These are phyloP conservation scores for Plasmopara halstedii DNA, from an alignment of 352 stramenopile genomes.

Conservation along the genomic window DNA sequence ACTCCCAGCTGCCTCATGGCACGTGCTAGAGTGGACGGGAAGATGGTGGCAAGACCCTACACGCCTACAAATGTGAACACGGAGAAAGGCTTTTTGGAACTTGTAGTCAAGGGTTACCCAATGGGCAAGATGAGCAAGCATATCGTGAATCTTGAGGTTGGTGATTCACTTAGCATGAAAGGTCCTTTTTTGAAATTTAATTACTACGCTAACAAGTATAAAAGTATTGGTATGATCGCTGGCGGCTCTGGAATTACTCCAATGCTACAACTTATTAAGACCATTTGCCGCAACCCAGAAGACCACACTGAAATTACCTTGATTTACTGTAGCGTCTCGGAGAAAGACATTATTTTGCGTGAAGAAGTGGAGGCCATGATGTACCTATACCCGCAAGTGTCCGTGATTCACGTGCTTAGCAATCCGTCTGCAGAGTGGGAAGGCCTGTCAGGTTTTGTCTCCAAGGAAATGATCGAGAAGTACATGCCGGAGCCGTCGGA, in stretches of 20 bases:
- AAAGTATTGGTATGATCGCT: constrained; percentile 85
- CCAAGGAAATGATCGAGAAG: constrained; percentile 78
- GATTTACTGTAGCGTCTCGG: constrained; percentile 78
- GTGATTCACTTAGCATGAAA: constrained; percentile 87
- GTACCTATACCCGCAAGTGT: constrained; percentile 77
- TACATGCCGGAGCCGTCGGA: constrained; percentile 72
- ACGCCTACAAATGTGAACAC: constrained; percentile 83
- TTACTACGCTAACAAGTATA: constrained; percentile 85
- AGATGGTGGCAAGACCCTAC: constrained; percentile 79
- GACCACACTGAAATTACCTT: constrained; percentile 83
- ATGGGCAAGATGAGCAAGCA: constrained; percentile 81
- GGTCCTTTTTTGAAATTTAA: constrained; percentile 82
- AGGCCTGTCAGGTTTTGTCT: constrained; percentile 62
- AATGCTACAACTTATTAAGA: constrained; percentile 84
- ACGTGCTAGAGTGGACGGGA: constrained; percentile 65
- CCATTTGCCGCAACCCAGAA: constrained; percentile 73
- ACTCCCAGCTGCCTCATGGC: constrained; percentile 51
- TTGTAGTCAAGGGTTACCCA: constrained; percentile 88
- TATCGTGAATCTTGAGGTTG: constrained; percentile 74
- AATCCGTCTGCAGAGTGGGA: constrained; percentile 63
- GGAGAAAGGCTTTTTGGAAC: constrained; percentile 75
- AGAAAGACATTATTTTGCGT: constrained; percentile 86
- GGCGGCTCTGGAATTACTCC: constrained; percentile 87
- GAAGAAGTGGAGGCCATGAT: constrained; percentile 78
- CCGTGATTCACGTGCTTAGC: constrained; percentile 65